A percentile compares a stretch with the other conserved stretches of the same genome.
These are phyloP conservation scores for Lentinula boryana DNA, from an alignment of 768 basidiomycete species.

Conservation along the genomic window DNA sequence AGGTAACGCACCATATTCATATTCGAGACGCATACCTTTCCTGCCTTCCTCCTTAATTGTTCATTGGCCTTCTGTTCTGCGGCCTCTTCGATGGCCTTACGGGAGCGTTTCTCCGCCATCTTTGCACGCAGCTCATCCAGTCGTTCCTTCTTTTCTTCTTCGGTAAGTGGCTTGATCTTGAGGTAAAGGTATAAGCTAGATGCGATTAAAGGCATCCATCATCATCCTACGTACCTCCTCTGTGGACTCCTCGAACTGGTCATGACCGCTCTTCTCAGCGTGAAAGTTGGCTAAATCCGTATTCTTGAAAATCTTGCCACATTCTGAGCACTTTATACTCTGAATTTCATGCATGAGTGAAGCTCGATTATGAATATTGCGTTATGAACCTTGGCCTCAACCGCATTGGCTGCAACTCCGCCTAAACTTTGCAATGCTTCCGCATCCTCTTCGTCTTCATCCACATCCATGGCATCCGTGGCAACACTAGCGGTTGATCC, in stretches of 20 bases:
- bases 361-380: background rate
- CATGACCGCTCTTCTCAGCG: slow-evolving; percentile 92
- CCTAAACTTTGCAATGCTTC: slow-evolving; percentile 53
- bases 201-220: background rate
- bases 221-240: slow-evolving; percentile 60
- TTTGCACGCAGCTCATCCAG: slow-evolving; percentile 73
- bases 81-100: slow-evolving; percentile 66
- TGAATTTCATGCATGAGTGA: slow-evolving; percentile 16
- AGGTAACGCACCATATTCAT: background rate
- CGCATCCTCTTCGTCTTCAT: slow-evolving; percentile 69
- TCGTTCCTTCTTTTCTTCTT: slow-evolving; percentile 85
- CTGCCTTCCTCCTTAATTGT: slow-evolving; percentile 76
- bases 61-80: slow-evolving; percentile 74
- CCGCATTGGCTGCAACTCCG: slow-evolving; percentile 31
- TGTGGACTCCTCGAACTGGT: slow-evolving; percentile 91
- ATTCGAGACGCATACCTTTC: slow-evolving; percentile 44
- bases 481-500: slow-evolving; percentile 20
- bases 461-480: slow-evolving; percentile 39
- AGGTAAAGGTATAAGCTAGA: background rate
- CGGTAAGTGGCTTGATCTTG: slow-evolving; percentile 89
- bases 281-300: slow-evolving; percentile 88
- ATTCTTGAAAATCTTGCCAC: slow-evolving; percentile 82
- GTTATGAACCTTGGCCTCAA: slow-evolving; percentile 58
- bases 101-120: slow-evolving; percentile 74
- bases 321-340: slow-evolving; percentile 82